Conservation (phyloP, 179 eudicot species). For the Camellia oleifera region DNA sequence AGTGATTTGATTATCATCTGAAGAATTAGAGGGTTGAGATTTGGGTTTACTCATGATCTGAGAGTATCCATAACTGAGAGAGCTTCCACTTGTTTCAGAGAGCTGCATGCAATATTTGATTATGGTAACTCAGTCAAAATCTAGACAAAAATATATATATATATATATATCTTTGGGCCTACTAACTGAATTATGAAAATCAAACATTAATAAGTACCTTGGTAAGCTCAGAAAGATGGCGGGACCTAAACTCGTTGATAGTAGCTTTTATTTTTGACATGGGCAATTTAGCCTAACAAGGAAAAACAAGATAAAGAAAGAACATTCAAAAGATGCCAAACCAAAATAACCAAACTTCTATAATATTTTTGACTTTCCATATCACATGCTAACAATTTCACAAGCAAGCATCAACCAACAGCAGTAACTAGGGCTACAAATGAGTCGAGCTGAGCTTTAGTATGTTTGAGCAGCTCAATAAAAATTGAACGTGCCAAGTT, state of each 20-base stretch:
- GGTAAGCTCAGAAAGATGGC: constrained; percentile 92
- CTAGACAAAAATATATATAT: no score
- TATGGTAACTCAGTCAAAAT: constrained; percentile 1
- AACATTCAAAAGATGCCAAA: neutral
- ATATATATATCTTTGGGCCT: no score
- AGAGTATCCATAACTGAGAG: constrained; percentile 86
- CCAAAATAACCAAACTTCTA: neutral
- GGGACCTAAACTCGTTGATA: constrained; percentile 93
- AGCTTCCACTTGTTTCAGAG: constrained; percentile 87
- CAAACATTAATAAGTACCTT: constrained; percentile 51
- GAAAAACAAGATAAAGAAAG: constrained; percentile 13
- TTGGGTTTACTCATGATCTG: constrained; percentile 69
- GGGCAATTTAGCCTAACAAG: constrained; percentile 78
- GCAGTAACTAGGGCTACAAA: neutral
- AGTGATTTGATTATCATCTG: constrained; percentile 57
- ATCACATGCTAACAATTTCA: neutral
- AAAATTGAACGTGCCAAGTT: no score
- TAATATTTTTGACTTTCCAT: neutral
- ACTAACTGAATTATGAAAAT: no score
- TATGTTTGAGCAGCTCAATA: no score
- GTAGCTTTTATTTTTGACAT: constrained; percentile 87
- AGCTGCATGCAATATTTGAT: constrained; percentile 50
- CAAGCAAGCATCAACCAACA: neutral
- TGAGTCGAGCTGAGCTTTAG: no score
- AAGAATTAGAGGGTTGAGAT: constrained; percentile 48